Evolutionary conservation across 495 filamentous ascomycete species (phyloP).

Genomic region (Pyrenopolyporus hunteri): DNA sequence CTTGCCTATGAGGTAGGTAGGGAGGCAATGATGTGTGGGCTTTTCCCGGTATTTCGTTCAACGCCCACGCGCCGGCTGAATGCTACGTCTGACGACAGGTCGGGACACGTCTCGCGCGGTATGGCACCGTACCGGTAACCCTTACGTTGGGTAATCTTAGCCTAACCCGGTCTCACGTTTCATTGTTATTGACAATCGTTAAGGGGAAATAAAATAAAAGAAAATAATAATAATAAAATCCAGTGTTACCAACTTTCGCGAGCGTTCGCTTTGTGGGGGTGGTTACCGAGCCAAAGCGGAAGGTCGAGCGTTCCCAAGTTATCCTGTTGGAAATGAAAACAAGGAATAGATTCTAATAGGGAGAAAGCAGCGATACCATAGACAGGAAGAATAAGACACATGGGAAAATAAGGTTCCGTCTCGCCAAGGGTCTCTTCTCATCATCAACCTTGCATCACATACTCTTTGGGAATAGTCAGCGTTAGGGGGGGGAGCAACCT

Average conservation of each 20-base stretch:
- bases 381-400: not conserved
- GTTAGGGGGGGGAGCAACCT: not conserved
- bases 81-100: constrained; percentile 27
- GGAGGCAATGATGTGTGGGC: not conserved
- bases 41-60: constrained; percentile 8
- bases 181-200: constrained; percentile 20
- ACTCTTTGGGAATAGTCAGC: constrained; percentile 9
- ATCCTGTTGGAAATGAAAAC: constrained; percentile 12
- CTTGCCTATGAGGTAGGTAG: no score
- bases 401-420: constrained; percentile 3
- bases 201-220: not conserved
- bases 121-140: constrained; percentile 1
- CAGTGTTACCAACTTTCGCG: constrained; percentile 17
- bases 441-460: constrained; percentile 26
- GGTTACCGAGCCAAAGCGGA: constrained; percentile 34
- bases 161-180: constrained; percentile 19
- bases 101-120: constrained; percentile 9
- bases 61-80: not conserved
- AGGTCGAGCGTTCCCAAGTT: constrained; percentile 27
- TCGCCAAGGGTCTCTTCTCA: constrained; percentile 17
- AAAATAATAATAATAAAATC: no score
- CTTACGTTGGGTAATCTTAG: constrained; percentile 14
- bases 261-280: constrained; percentile 32
- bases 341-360: constrained; percentile 2
- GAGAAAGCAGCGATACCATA: not conserved